Base-by-base conservation (phyloP, 768 basidiomycete species). In the Lepiota venenata region DNA sequence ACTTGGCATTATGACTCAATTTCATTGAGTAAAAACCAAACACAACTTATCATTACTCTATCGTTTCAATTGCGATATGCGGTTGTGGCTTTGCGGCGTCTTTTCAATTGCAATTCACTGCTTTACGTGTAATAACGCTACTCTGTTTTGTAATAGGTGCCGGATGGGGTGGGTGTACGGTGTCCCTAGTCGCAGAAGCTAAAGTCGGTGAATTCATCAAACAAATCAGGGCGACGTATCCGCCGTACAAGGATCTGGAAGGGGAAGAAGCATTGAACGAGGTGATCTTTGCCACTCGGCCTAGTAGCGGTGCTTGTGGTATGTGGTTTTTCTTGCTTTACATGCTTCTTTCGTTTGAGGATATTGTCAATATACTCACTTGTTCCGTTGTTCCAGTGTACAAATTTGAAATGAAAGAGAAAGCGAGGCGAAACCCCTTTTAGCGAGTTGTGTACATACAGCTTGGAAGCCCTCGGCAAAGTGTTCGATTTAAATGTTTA, bases 111-210 rank as follows among this genome's bases (percentile, higher is more conserved):
- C 25, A 25, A 25, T 25, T 25, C 25, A 25, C 25, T 25, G 2
- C 5, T 25, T 25, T 25, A 25, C 25, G 25, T 25, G 25, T 25
- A 32, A 32, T 16, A 12, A 14, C 27, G 7, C 44, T 18, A 46
- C 14, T 51, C 9, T 45, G 18, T 56, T 39, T 38, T 45, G 32
- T 15, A 12, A 44, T 56, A 89, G 88, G 90, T 25, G 92, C 92
- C 0, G 92, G 91, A 3, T 96, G 92, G 92, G 93, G 93, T 36
- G 93, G 93, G 4, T 93, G 91, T 63, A 88, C 88, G 0, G 87
- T 94, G 18, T 91, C 89, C 6, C 78, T 94, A 16, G 85, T 94
- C 14, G 77, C 81, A 6, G 85, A 87, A 62, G 67, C 72, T 16
- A 62, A 80, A 41, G 88, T 89, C 2, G 75, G 79, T 0, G 56